A percentile compares a stretch with the other conserved stretches of the same genome.
phyloP scores from a whole-genome alignment of 2,329 filamentous ascomycete genomes.

The Dothistroma pini region DNA sequence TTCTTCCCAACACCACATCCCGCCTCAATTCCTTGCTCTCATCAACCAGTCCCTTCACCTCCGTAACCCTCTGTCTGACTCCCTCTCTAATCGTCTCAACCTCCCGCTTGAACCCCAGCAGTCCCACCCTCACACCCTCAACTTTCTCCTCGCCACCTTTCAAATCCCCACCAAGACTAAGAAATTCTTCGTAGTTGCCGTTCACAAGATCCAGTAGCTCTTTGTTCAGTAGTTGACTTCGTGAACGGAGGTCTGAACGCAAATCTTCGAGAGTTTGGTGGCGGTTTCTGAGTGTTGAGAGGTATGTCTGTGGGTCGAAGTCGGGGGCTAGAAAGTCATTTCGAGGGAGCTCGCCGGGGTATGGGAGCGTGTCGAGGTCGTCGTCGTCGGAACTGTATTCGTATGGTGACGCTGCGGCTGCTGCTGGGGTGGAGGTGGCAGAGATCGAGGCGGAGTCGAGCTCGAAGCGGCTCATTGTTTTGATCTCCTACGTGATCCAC shows the following conservation, averaged over 20 bases:
- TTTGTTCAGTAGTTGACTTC: constrained; percentile 72
- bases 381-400: constrained; percentile 44
- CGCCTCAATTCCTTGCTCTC: constrained; percentile 63
- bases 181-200: constrained; percentile 86
- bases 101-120: constrained; percentile 80
- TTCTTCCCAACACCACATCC: constrained; percentile 60
- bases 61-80: constrained; percentile 60
- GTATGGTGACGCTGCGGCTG: constrained; percentile 31
- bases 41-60: constrained; percentile 60
- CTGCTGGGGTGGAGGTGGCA: constrained; percentile 42
- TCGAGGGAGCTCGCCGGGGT: constrained; percentile 79
- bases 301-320: constrained; percentile 78
- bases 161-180: constrained; percentile 76
- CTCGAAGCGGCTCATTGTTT: constrained; percentile 49
- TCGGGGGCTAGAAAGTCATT: constrained; percentile 71
- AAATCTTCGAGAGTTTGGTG: constrained; percentile 97
- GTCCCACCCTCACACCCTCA: constrained; percentile 80
- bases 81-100: constrained; percentile 68
- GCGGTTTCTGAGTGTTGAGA: constrained; percentile 76
- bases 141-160: constrained; percentile 87
- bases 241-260: constrained; percentile 75
- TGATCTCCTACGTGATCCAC: neutral
- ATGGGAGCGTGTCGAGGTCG: constrained; percentile 67
- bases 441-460: constrained; percentile 33
- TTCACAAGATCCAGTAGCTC: constrained; percentile 95